Evolutionary conservation across 2,329 filamentous ascomycete species (phyloP).

Genomic region (Pseudocercospora fijiensis): DNA sequence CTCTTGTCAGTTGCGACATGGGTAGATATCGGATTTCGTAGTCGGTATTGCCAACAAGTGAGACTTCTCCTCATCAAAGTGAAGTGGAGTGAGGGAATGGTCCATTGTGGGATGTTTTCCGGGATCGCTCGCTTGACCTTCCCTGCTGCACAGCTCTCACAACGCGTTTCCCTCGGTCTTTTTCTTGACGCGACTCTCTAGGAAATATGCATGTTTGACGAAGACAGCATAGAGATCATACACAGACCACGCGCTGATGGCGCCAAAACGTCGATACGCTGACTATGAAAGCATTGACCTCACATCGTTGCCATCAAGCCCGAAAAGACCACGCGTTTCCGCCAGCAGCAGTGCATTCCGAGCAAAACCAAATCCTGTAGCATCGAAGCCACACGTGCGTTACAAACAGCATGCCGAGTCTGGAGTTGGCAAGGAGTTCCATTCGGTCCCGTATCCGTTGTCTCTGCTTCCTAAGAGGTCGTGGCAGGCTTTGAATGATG

Average conservation of each 20-base stretch:
- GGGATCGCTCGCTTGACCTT: not conserved
- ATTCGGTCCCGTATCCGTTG: slow-evolving; percentile 25
- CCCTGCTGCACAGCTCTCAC: not conserved
- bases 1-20: not conserved
- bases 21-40: not conserved
- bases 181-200: not conserved
- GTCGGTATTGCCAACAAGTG: not conserved
- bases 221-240: not conserved
- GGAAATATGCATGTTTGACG: not conserved
- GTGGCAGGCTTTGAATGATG: slow-evolving; percentile 22
- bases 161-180: not conserved
- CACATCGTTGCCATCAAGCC: not conserved
- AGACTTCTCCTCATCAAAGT: not conserved
- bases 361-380: not conserved
- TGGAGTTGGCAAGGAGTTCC: slow-evolving; percentile 22
- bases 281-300: slow-evolving; percentile 6
- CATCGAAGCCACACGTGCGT: slow-evolving; percentile 8
- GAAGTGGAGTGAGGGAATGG: not conserved
- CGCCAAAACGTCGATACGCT: slow-evolving; percentile 3
- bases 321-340: slow-evolving; percentile 8
- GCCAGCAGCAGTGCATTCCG: not conserved
- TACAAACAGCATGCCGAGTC: slow-evolving; percentile 23
- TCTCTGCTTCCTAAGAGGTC: slow-evolving; percentile 22
- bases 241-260: not conserved
- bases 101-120: not conserved